Evolutionary conservation across 192 early-diverging fungal genomes (phyloP).

Genomic region (Entomortierella beljakovae): DNA sequence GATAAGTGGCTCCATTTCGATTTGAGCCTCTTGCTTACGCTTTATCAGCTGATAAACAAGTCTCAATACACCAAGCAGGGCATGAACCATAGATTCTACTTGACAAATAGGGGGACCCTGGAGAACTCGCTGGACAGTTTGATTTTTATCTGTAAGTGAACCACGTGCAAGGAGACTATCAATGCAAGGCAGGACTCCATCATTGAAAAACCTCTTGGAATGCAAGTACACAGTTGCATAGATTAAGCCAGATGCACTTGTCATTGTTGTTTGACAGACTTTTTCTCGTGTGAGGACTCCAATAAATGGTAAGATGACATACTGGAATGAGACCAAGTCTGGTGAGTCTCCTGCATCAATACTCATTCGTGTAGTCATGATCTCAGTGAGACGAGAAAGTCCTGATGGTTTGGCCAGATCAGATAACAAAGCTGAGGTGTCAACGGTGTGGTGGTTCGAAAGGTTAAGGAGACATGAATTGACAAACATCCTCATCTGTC

Average conservation of each 20-base stretch:
- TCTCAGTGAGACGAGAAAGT: constrained; percentile 26
- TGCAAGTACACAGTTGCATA: constrained; percentile 45
- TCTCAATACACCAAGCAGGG: constrained; percentile 43
- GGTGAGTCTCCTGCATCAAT: constrained; percentile 24
- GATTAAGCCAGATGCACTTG: constrained; percentile 28
- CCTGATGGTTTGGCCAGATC: constrained; percentile 17
- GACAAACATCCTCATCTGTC: constrained; percentile 19
- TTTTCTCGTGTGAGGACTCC: constrained; percentile 50
- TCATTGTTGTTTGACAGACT: constrained; percentile 47
- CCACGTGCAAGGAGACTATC: constrained; percentile 33
- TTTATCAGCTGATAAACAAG: constrained; percentile 48
- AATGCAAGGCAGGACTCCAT: constrained; percentile 40
- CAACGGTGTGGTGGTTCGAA: constrained; percentile 39
- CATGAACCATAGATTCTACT: constrained; percentile 21
- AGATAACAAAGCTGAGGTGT: constrained; percentile 37
- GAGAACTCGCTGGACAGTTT: neutral
- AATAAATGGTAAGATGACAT: constrained; percentile 51
- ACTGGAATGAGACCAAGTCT: constrained; percentile 48
- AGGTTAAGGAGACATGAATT: constrained; percentile 50
- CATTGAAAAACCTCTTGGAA: constrained; percentile 17
- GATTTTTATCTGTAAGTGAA: constrained; percentile 20
- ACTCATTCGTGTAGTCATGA: constrained; percentile 32
- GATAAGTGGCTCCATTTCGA: constrained; percentile 10
- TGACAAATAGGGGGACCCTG: constrained; percentile 13
- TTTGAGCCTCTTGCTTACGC: constrained; percentile 33